Conservation (phyloP, 1,284 basidiomycete species). For the Trametes pubescens region DNA sequence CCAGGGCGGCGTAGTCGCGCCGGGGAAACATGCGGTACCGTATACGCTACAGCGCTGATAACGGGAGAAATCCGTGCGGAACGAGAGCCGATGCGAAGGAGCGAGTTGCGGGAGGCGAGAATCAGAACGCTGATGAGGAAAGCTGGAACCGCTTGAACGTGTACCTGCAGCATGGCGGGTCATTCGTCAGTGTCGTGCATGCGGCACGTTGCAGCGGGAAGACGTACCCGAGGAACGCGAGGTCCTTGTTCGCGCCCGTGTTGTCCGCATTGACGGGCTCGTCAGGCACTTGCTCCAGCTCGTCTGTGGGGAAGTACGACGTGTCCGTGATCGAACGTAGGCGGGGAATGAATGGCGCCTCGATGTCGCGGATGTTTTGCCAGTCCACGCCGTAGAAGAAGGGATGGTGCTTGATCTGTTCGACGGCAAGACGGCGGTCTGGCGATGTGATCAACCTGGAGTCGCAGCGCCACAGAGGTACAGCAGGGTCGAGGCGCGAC, state of each 20-base stretch:
- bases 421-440: constrained; percentile 80
- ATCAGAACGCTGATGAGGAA: constrained; percentile 46
- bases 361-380: constrained; percentile 89
- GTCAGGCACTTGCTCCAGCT: constrained; percentile 86
- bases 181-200: constrained; percentile 6
- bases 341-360: constrained; percentile 95
- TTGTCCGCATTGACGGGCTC: constrained; percentile 76
- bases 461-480: constrained; percentile 14
- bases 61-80: constrained; percentile 22
- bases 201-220: constrained; percentile 24
- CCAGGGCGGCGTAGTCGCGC: constrained; percentile 18
- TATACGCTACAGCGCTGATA: constrained; percentile 27
- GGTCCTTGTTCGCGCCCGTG: constrained; percentile 83
- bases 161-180: constrained; percentile 56
- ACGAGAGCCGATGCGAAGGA: constrained; percentile 10
- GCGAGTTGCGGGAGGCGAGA: neutral
- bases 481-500: neutral
- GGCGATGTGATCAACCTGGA: constrained; percentile 86
- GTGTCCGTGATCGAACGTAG: constrained; percentile 94
- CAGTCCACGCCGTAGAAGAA: constrained; percentile 99
- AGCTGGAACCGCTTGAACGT: constrained; percentile 83
- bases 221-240: constrained; percentile 90
- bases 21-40: constrained; percentile 1
- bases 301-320: constrained; percentile 97
- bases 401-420: constrained; percentile 92